phyloP scores from a whole-genome alignment of 139 green algal species.

The Chloropicon primus region DNA sequence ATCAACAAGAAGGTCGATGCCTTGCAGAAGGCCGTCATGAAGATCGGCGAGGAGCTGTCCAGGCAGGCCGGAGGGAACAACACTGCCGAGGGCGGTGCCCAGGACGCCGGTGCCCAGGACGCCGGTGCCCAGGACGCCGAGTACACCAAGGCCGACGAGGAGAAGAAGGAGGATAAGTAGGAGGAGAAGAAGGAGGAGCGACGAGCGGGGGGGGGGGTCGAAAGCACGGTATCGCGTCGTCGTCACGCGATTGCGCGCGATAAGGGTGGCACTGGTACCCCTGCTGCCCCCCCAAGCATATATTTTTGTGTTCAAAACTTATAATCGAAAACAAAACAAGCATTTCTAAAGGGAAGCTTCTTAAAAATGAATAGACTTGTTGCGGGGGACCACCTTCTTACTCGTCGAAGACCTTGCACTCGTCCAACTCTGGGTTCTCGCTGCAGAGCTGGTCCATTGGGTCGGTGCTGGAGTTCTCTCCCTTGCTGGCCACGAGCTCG shows the following conservation, averaged over 20 bases:
- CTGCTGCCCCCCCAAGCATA: too few relatives aligned
- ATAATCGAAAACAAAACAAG: too few relatives aligned
- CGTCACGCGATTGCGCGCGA: too few relatives aligned
- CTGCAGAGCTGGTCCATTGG: neutral
- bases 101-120: neutral
- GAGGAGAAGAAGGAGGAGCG: too few relatives aligned
- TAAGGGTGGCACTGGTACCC: too few relatives aligned
- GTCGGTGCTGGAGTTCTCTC: neutral
- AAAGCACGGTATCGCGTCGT: too few relatives aligned
- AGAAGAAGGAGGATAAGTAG: constrained; percentile 8
- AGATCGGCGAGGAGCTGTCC: constrained; percentile 86
- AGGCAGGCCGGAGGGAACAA: constrained; percentile 22
- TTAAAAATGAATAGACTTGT: too few relatives aligned
- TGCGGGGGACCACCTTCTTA: too few relatives aligned
- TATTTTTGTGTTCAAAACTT: too few relatives aligned
- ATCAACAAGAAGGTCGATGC: constrained; percentile 60
- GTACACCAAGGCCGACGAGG: constrained; percentile 7
- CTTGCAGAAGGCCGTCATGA: constrained; percentile 78
- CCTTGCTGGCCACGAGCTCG: constrained; percentile 48
- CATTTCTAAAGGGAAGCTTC: too few relatives aligned
- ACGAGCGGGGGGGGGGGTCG: too few relatives aligned
- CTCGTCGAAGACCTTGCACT: neutral
- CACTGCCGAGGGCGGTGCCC: constrained; percentile 1
- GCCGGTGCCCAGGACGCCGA: constrained; percentile 6
- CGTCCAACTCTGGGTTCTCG: neutral